A percentile compares a stretch with the other conserved stretches of the same genome.
phyloP scores from a whole-genome alignment of 148 eudicot species.

The Camellia granthamiana region DNA sequence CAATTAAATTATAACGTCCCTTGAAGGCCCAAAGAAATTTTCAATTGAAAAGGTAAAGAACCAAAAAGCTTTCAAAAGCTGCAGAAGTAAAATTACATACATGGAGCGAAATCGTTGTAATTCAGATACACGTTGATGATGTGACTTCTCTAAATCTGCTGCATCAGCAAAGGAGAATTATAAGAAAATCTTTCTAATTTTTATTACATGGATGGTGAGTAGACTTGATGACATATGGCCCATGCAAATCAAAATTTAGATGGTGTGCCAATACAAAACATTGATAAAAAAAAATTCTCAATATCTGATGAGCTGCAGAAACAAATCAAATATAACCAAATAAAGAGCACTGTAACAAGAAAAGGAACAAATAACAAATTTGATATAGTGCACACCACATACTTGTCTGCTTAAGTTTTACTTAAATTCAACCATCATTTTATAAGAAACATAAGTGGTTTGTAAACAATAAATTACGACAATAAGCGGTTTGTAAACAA shows the following conservation, averaged over 20 bases:
- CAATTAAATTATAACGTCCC: background rate
- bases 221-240: background rate
- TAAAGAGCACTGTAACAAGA: background rate
- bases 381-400: too few species aligned
- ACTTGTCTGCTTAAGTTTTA: too few species aligned
- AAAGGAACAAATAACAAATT: background rate
- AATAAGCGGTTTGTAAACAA: too few species aligned
- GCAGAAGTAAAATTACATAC: slow-evolving; percentile 45
- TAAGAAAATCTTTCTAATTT: background rate
- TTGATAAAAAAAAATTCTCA: slow-evolving; percentile 26
- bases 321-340: background rate
- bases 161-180: slow-evolving; percentile 17
- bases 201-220: background rate
- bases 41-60: background rate
- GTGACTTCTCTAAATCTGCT: slow-evolving; percentile 50
- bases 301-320: slow-evolving; percentile 27
- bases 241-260: background rate
- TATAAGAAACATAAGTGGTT: too few species aligned
- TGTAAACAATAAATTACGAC: too few species aligned
- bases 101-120: slow-evolving; percentile 95
- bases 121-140: slow-evolving; percentile 94
- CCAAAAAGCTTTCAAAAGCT: slow-evolving; percentile 3
- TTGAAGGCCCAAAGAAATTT: background rate
- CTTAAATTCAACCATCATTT: too few species aligned
- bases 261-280: background rate